A percentile compares a stretch with the other conserved stretches of the same genome.
These are phyloP conservation scores for Epicoccum nigrum DNA, from an alignment of 2,329 filamentous ascomycete genomes.

Conservation along the genomic window DNA sequence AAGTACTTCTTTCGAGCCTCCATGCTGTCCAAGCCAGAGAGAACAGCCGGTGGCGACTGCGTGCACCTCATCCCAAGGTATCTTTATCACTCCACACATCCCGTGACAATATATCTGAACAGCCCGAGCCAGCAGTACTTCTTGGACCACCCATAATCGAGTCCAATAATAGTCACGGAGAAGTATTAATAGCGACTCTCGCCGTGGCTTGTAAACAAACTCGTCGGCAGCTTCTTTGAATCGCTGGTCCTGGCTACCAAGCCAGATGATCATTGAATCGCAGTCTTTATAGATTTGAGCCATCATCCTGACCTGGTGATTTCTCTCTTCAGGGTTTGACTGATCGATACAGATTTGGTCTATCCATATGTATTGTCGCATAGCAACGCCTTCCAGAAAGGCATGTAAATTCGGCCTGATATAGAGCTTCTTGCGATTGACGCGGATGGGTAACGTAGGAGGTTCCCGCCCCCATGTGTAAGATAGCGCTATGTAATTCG, in stretches of 20 bases:
- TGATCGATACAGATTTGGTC: constrained; percentile 13
- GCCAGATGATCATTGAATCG: background rate
- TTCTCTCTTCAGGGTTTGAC: constrained; percentile 1
- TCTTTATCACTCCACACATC: background rate
- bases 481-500: background rate
- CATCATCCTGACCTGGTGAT: constrained; percentile 9
- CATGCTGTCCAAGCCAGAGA: background rate
- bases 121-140: background rate
- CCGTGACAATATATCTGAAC: background rate
- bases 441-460: background rate
- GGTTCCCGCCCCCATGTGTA: background rate
- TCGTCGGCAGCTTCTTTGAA: background rate
- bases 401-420: background rate
- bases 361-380: background rate
- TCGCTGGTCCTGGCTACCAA: background rate
- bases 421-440: background rate
- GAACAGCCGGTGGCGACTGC: background rate
- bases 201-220: background rate
- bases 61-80: background rate
- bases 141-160: constrained; percentile 1
- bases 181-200: background rate
- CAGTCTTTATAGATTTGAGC: constrained; percentile 1
- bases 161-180: background rate
- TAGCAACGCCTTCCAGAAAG: background rate
- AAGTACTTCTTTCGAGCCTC: background rate